Base-by-base conservation (phyloP, 306 rosid genomes). In the Gastrolobium villosum region DNA sequence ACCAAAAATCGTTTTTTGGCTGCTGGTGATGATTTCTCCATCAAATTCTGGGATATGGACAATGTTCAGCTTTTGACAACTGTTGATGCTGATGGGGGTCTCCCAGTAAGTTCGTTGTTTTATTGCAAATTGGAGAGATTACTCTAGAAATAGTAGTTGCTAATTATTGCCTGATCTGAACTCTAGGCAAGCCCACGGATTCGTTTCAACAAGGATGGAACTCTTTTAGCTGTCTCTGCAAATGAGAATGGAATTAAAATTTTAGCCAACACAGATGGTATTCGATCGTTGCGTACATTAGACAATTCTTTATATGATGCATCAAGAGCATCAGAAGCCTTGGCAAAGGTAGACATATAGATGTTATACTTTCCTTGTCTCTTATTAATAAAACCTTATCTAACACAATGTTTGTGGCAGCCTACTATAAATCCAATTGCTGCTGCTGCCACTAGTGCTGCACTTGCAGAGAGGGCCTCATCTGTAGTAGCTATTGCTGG, bases 21-120 rank as follows among this genome's bases (percentile, higher is more conserved):
- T 61, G 98, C 95, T 15, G 99, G 99, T 11, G 96, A 95, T 87
- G 99, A 95, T 78, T 95, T 87, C 91, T 88, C 94, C 64, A 91
- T 95, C 70, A 95, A 95, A 83, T 92, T 95, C 73, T 95, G 99
- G 99, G 99, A 95, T 78, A 95, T 95, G 98, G 99, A 95, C 85
- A 91, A 88, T 56, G 55, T 85, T 76, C 97, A 91, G 70, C 96
- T 91, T 81, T 82, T 95, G 81, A 82, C 92, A 0, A 87, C 93
- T 34, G 89, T 90, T 77, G 99, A 95, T 57, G 99, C 98, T 71
- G 99, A 93, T 35, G 99, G 99, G 63, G 99, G 97, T 74, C 94
- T 95, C 31, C 97, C 97, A 46, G 99, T 95, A 84, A 83, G 99
- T 88, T 79, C 66, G 39, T 77, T 59, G 34, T 49, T 39, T 78